Evolutionary conservation across 805 yeast species (phyloP).

Genomic region (Myxozyma nipponensis): DNA sequence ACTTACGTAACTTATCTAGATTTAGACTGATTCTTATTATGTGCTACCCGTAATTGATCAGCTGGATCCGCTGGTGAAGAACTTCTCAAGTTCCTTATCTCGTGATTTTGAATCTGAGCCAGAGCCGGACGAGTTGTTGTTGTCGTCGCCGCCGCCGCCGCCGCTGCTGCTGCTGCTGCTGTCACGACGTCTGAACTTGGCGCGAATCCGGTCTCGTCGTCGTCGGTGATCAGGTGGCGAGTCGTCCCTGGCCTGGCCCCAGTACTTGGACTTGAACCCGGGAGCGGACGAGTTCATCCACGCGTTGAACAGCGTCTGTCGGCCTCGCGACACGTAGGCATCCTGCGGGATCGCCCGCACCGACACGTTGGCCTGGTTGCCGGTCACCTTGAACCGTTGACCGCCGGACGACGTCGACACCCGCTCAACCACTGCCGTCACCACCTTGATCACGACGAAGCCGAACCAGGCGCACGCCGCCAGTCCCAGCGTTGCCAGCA

Average conservation of each 20-base stretch:
- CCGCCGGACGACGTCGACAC: background rate
- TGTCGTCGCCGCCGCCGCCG: background rate
- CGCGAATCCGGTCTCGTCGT: background rate
- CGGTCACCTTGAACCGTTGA: background rate
- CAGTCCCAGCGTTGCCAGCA: background rate
- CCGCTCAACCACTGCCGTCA: background rate
- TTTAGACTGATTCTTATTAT: no score
- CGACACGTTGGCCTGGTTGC: background rate
- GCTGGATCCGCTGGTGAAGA: background rate
- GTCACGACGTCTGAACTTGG: background rate
- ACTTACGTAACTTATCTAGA: no score
- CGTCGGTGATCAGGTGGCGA: background rate
- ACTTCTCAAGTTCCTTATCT: background rate
- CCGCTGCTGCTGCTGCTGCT: background rate
- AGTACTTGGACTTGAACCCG: slow-evolving; percentile 8
- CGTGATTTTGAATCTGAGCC: background rate
- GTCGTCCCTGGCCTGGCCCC: background rate
- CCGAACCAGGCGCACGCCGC: background rate
- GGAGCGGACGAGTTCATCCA: slow-evolving; percentile 6
- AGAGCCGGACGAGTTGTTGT: background rate
- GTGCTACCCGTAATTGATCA: background rate
- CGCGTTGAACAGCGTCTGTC: background rate
- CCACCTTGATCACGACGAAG: background rate
- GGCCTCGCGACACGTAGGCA: slow-evolving; percentile 5
- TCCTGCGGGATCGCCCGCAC: slow-evolving; percentile 9